Base-by-base conservation (phyloP, 257 asterid species). In the Perilla frutescens region DNA sequence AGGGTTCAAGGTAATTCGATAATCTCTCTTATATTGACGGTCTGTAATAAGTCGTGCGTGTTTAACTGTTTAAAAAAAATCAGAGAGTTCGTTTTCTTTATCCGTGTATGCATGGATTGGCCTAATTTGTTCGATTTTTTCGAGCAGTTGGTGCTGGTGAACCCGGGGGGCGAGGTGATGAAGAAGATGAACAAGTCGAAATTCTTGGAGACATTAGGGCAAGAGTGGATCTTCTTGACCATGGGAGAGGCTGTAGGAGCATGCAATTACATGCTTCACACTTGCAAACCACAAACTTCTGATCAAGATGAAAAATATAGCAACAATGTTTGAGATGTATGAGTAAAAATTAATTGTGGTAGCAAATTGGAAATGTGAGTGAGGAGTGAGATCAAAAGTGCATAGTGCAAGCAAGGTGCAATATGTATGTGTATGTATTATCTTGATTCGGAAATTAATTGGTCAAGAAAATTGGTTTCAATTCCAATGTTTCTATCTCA, bases 161-260 rank as follows among this genome's bases (percentile, higher is more conserved):
- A 95, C 51, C 99, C 98, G 1, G 86, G 92, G 0, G 89, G 87
- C 0, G 98, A 92, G 75, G 91, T 95, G 87, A 87, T 92, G 96
- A 95, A 95, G 90, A 95, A 95, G 81, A 58, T 95, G 74, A 77
- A 82, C 83, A 95, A 90, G 78, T 80, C 97, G 13, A 89, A 92
- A 55, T 77, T 92, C 43, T 64, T 92, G 7, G 98, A 92, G 79
- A 79, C 81, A 71, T 15, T 92, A 36, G 98, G 98, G 4, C 83
- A 90, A 1, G 97, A 92, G 65, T 95, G 98, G 98, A 81, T 95
- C 1, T 95, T 87, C 76, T 49, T 92, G 75, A 92, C 98, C 0
- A 97, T 90, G 34, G 99, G 85, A 8, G 98, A 95, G 60, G 99
- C 99, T 4, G 98, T 92, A 29, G 96, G 87, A 36, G 93, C 96